These are phyloP conservation scores for Mortierella sp. DNA, from an alignment of 371 early-diverging fungal species.

Conservation along the genomic window DNA sequence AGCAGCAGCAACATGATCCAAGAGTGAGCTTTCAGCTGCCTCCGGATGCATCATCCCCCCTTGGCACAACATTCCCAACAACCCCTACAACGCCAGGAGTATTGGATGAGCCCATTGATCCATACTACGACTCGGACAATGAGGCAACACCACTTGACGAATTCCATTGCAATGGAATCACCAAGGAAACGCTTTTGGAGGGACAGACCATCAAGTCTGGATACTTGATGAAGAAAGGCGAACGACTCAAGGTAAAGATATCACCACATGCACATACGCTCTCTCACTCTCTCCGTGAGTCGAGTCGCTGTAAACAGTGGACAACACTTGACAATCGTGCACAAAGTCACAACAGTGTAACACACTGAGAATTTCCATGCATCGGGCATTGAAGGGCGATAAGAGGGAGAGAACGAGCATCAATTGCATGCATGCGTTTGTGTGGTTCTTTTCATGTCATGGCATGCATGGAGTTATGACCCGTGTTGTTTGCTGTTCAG, in stretches of 20 bases:
- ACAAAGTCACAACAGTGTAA: no score
- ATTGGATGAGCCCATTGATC: conserved; percentile 13
- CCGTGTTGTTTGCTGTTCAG: no score
- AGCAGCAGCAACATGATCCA: conserved; percentile 2
- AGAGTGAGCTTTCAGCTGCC: not conserved
- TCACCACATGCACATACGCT: not conserved
- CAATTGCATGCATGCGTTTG: no score
- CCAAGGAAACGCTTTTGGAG: conserved; percentile 63
- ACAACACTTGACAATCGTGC: no score
- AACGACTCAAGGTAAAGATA: conserved; percentile 52
- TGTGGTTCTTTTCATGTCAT: no score
- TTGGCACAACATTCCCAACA: conserved; percentile 2
- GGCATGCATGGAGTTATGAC: no score
- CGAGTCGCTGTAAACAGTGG: no score
- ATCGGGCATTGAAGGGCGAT: no score
- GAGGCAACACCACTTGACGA: conserved; percentile 18
- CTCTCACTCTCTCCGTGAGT: no score
- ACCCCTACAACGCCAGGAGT: not conserved
- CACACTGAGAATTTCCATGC: no score
- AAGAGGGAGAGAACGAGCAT: no score
- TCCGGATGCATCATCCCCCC: not conserved
- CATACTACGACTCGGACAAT: conserved; percentile 21
- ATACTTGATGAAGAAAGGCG: conserved; percentile 83
- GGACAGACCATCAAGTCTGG: conserved; percentile 76
- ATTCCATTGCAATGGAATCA: conserved; percentile 21